phyloP scores from a whole-genome alignment of 2,329 filamentous ascomycete genomes.

The Hymenotorrendiella dingleyae region DNA sequence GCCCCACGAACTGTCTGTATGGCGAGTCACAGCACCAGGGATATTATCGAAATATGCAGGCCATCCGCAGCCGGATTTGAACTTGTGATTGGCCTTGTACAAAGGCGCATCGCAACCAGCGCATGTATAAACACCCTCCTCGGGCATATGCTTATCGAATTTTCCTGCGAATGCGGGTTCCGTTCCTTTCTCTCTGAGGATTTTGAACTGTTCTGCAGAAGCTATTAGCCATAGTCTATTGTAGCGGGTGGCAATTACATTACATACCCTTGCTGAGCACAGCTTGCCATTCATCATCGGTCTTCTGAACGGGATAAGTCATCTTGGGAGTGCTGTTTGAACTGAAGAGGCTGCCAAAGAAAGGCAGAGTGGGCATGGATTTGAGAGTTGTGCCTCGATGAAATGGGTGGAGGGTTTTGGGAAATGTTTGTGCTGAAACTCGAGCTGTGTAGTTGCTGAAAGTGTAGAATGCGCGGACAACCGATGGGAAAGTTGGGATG shows the following conservation, averaged over 20 bases:
- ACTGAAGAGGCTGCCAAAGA: slow-evolving; percentile 71
- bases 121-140: slow-evolving; percentile 76
- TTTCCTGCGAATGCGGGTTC: slow-evolving; percentile 74
- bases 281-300: slow-evolving; percentile 81
- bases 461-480: slow-evolving; percentile 41
- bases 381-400: slow-evolving; percentile 37
- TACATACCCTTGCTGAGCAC: slow-evolving; percentile 62
- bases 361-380: slow-evolving; percentile 74
- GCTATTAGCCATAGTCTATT: slow-evolving; percentile 29
- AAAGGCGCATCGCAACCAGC: slow-evolving; percentile 81
- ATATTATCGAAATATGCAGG: slow-evolving; percentile 96
- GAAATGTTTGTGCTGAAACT: slow-evolving; percentile 16
- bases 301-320: slow-evolving; percentile 75
- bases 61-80: slow-evolving; percentile 95
- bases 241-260: slow-evolving; percentile 29
- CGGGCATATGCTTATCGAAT: slow-evolving; percentile 80
- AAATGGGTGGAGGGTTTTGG: slow-evolving; percentile 30
- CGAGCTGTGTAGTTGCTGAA: slow-evolving; percentile 39
- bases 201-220: slow-evolving; percentile 79
- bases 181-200: slow-evolving; percentile 88
- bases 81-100: slow-evolving; percentile 92
- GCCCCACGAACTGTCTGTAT: slow-evolving; percentile 70
- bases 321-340: slow-evolving; percentile 49
- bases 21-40: slow-evolving; percentile 79
- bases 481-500: slow-evolving; percentile 40